phyloP scores from a whole-genome alignment of 139 green algal species.

The Closterium sp. region DNA sequence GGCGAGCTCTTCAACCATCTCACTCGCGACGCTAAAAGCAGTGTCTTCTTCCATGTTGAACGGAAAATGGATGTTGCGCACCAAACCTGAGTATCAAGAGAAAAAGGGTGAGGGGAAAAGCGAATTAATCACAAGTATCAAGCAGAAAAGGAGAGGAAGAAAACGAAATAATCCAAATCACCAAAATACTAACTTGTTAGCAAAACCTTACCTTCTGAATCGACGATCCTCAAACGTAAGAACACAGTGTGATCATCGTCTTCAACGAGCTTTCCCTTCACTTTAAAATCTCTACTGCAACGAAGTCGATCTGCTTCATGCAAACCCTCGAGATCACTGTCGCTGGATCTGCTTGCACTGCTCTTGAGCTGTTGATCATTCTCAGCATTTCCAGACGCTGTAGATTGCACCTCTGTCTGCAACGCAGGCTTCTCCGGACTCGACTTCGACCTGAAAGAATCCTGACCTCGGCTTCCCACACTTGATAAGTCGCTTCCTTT shows the following conservation, averaged over 20 bases:
- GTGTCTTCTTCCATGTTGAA: conserved; percentile 86
- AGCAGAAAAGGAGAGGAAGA: background rate
- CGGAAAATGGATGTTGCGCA: conserved; percentile 90
- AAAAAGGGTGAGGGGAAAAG: background rate
- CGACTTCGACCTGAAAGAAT: conserved; percentile 4
- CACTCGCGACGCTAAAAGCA: conserved; percentile 75
- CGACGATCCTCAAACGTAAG: conserved; percentile 33
- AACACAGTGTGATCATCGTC: conserved; percentile 32
- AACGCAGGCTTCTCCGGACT: conserved; percentile 8
- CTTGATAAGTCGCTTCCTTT: conserved; percentile 40
- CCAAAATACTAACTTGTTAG: background rate
- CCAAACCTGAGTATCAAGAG: conserved; percentile 16
- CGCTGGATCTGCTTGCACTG: background rate
- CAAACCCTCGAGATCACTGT: background rate
- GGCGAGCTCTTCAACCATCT: conserved; percentile 92
- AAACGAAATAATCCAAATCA: background rate
- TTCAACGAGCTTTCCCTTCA: conserved; percentile 41
- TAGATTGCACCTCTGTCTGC: background rate
- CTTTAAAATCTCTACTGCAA: conserved; percentile 34
- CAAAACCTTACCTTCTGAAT: conserved; percentile 33
- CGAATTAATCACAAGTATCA: background rate
- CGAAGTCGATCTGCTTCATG: background rate
- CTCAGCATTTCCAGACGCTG: background rate
- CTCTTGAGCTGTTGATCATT: background rate
- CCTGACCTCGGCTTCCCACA: conserved; percentile 10